Evolutionary conservation across 306 rosid species (phyloP).

Genomic region (Vigna nakashimae): DNA sequence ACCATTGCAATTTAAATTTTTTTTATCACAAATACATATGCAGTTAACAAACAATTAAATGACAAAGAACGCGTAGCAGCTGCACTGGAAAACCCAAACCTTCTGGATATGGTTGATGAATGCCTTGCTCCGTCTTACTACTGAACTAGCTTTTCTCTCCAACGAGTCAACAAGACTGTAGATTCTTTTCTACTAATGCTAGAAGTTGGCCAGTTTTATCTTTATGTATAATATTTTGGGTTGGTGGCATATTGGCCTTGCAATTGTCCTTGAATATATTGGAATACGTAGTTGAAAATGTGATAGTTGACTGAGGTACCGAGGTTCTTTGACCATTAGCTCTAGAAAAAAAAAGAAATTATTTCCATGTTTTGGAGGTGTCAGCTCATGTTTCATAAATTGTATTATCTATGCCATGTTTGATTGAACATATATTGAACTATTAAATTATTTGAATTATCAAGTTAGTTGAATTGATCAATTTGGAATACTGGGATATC

Average conservation of each 20-base stretch:
- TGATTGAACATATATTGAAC: slow-evolving; percentile 4
- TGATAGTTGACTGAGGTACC: slow-evolving; percentile 2
- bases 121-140: slow-evolving; percentile 82
- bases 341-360: slow-evolving; percentile 7
- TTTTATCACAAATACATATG: slow-evolving; percentile 25
- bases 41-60: slow-evolving; percentile 95
- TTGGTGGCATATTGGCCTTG: slow-evolving; percentile 25
- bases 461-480: background rate
- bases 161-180: background rate
- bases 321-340: slow-evolving; percentile 31
- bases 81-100: slow-evolving; percentile 90
- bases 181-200: slow-evolving; percentile 10
- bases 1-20: background rate
- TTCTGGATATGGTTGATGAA: slow-evolving; percentile 88
- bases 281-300: slow-evolving; percentile 32
- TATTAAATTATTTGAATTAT: background rate
- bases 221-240: slow-evolving; percentile 30
- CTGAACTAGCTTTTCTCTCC: slow-evolving; percentile 44
- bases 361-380: slow-evolving; percentile 11
- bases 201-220: slow-evolving; percentile 11
- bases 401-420: background rate
- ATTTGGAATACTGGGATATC: no score
- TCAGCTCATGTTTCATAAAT: slow-evolving; percentile 27
- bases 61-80: slow-evolving; percentile 97
- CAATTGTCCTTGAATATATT: background rate